phyloP scores from a whole-genome alignment of 345 rosid species.

The Eucalyptus decipiens region DNA sequence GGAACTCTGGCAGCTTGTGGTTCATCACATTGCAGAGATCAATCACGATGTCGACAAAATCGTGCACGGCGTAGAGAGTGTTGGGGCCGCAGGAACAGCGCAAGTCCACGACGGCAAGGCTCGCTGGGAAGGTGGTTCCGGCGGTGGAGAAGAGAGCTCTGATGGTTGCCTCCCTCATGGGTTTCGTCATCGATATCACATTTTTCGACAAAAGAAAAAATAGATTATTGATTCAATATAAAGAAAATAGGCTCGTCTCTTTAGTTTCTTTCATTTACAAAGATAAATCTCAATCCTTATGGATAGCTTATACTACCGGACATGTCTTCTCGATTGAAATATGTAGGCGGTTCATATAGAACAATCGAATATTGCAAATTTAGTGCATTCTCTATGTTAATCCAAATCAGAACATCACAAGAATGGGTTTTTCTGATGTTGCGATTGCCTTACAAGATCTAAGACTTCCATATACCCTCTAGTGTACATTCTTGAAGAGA shows the following conservation, averaged over 20 bases:
- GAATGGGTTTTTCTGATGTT: not conserved
- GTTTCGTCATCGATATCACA: not conserved
- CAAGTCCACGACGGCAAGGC: not conserved
- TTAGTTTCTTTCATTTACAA: not conserved
- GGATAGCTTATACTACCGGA: not conserved
- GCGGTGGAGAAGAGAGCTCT: not conserved
- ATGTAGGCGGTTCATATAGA: not conserved
- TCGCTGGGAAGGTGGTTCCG: not conserved
- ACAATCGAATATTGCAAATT: not conserved
- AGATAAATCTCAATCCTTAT: not conserved
- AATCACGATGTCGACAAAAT: constrained; percentile 4
- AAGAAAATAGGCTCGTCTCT: not conserved
- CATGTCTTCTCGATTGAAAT: not conserved
- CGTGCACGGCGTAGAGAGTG: not conserved
- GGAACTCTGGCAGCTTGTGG: constrained; percentile 16
- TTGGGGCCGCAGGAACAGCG: not conserved
- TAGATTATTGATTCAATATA: not conserved
- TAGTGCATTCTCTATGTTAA: not conserved
- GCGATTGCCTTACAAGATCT: not conserved
- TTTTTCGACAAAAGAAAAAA: not conserved
- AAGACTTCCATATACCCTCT: not conserved
- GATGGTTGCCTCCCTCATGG: not conserved
- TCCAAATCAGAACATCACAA: not conserved
- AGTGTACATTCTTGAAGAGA: not conserved
- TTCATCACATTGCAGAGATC: not conserved